phyloP scores from a whole-genome alignment of 2,329 filamentous ascomycete genomes.

The Falciphora oryzae region DNA sequence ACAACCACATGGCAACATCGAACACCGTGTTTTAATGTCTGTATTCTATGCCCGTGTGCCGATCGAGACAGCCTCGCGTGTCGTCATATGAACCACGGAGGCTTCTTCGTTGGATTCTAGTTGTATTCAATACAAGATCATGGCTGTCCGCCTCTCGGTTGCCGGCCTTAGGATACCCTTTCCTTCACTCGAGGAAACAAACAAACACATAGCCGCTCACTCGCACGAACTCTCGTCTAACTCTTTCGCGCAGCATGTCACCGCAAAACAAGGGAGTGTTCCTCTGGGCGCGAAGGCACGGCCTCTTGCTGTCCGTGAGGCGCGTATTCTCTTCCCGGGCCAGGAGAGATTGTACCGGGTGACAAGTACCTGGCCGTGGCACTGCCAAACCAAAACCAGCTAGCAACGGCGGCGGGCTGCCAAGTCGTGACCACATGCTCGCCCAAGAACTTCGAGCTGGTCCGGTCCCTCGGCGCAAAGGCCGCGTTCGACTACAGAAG shows the following conservation, averaged over 20 bases:
- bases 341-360: constrained; percentile 18
- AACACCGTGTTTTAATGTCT: not conserved
- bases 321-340: not conserved
- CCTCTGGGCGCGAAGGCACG: constrained; percentile 1
- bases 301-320: not conserved
- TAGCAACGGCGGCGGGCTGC: constrained; percentile 37
- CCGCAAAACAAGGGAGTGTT: constrained; percentile 2
- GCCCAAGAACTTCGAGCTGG: constrained; percentile 25
- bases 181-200: not conserved
- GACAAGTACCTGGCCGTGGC: not conserved
- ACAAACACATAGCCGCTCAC: not conserved
- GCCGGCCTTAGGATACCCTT: not conserved
- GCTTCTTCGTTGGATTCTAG: not conserved
- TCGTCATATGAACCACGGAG: not conserved
- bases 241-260: not conserved
- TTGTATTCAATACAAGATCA: not conserved
- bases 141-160: too few relatives aligned
- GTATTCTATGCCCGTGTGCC: too few relatives aligned
- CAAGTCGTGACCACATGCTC: constrained; percentile 33
- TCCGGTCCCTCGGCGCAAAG: constrained; percentile 30
- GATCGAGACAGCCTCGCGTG: not conserved
- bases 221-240: not conserved
- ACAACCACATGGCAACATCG: not conserved
- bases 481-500: constrained; percentile 32
- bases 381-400: constrained; percentile 23